These are phyloP conservation scores for Botrytis medusae DNA, from an alignment of 2,329 filamentous ascomycete species.

Conservation along the genomic window DNA sequence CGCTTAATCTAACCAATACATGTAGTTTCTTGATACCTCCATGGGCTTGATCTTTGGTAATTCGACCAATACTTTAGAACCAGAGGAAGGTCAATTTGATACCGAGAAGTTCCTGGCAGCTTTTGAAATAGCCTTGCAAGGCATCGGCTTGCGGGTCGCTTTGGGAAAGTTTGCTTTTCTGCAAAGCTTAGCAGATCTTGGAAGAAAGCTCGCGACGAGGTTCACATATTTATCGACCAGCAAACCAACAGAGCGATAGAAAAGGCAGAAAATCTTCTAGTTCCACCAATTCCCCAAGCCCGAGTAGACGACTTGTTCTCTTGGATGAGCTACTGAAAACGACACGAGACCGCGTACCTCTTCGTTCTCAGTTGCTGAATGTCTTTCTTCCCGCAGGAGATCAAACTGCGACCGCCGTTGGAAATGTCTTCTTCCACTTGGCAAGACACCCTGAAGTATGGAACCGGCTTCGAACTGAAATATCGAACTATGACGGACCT, in stretches of 20 bases:
- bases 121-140: background rate
- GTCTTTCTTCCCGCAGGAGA: background rate
- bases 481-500: background rate
- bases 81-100: background rate
- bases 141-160: background rate
- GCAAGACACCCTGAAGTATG: background rate
- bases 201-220: background rate
- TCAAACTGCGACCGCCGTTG: constrained; percentile 3
- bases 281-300: background rate
- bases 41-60: background rate
- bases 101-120: background rate
- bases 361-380: background rate
- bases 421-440: background rate
- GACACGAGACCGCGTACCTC: background rate
- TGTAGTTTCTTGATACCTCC: background rate
- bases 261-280: background rate
- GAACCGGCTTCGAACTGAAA: background rate
- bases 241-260: background rate
- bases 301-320: background rate
- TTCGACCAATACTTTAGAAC: background rate
- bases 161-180: background rate
- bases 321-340: background rate
- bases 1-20: background rate
- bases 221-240: background rate
- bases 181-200: background rate